Percentiles rank a stretch among this genome's conserved stretches.
phyloP scores from a whole-genome alignment of 345 rosid species.

The Populus tremula region DNA sequence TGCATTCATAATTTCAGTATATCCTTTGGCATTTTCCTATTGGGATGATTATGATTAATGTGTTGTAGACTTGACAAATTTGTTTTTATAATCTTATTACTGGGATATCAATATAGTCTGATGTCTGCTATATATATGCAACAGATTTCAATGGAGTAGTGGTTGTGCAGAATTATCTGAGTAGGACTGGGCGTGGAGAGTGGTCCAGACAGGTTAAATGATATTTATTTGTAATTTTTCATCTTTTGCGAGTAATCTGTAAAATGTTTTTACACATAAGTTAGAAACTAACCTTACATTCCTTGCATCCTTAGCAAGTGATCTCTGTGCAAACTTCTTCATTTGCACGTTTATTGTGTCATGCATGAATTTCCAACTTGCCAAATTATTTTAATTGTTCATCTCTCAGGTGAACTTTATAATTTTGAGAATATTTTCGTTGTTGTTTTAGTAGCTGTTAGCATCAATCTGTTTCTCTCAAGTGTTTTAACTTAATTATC shows the following conservation, averaged over 20 bases:
- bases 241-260: neutral
- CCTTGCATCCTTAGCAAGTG: neutral
- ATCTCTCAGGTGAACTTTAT: too few species aligned
- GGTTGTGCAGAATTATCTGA: constrained; percentile 82
- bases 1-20: too few species aligned
- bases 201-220: constrained; percentile 78
- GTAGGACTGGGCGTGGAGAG: constrained; percentile 75
- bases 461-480: too few species aligned
- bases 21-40: too few species aligned
- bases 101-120: neutral
- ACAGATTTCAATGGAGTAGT: constrained; percentile 90
- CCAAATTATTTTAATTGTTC: neutral
- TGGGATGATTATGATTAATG: too few species aligned
- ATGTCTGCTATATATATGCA: constrained; percentile 28
- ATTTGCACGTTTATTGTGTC: neutral
- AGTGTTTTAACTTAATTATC: too few species aligned
- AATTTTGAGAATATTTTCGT: too few species aligned
- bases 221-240: neutral
- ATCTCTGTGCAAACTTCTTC: neutral
- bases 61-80: too few species aligned
- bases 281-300: neutral
- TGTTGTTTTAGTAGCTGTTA: too few species aligned
- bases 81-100: neutral
- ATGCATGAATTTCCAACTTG: too few species aligned
- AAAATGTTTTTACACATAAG: neutral